A percentile compares a stretch with the other conserved stretches of the same genome.
Conservation (phyloP, 768 basidiomycete genomes). For the Xanthoconium stramineum region DNA sequence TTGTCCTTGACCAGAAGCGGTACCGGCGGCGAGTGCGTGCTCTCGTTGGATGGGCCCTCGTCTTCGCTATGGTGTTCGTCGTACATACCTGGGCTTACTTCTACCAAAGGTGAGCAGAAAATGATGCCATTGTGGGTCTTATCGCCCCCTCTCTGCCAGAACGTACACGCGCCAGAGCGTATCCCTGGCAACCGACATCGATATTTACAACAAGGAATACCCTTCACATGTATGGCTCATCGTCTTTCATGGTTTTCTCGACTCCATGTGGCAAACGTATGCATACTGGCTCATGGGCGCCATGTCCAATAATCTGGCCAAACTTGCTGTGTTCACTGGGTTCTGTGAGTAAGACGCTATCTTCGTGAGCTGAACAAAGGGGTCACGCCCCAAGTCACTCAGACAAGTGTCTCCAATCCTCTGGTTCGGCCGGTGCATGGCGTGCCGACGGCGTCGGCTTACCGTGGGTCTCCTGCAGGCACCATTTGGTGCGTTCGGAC, state of each 20-base stretch:
- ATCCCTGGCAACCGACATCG: constrained; percentile 42
- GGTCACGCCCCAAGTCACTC: background rate
- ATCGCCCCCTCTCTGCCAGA: background rate
- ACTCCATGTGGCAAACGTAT: constrained; percentile 83
- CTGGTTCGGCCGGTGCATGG: constrained; percentile 71
- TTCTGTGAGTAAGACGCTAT: constrained; percentile 56
- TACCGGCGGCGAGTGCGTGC: constrained; percentile 67
- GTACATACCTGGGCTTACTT: constrained; percentile 78
- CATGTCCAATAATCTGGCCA: constrained; percentile 79
- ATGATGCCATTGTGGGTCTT: background rate
- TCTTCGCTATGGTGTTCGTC: constrained; percentile 62
- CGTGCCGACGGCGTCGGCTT: constrained; percentile 58
- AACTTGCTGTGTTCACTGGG: constrained; percentile 77
- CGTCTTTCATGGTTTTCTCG: constrained; percentile 72
- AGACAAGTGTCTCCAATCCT: constrained; percentile 77
- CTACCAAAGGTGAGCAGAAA: constrained; percentile 57
- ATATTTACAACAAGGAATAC: constrained; percentile 57
- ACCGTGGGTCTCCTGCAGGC: constrained; percentile 48
- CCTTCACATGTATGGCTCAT: constrained; percentile 59
- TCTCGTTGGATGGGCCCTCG: constrained; percentile 63
- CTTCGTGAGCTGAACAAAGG: background rate
- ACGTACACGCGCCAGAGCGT: constrained; percentile 58
- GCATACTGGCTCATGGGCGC: constrained; percentile 86
- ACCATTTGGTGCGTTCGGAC: no score
- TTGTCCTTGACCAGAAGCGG: constrained; percentile 55